Evolutionary conservation across 129 eudicot species (phyloP), one percentile per base, ranked within the genome.

Genomic region (Pulicaria dysenterica): DNA sequence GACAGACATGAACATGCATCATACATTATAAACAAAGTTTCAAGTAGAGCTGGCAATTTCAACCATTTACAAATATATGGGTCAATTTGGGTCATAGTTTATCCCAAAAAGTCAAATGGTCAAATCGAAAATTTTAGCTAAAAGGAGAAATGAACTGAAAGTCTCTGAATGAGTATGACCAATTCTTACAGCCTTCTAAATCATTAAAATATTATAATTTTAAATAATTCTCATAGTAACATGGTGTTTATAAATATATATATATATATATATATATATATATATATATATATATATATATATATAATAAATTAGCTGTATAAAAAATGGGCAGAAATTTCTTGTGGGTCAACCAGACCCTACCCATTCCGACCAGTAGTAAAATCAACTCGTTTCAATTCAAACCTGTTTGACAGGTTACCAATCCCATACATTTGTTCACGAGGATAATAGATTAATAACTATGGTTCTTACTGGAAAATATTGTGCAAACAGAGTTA

Each of bases 401-500:
- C 42, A 65, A 45, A 41, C 64, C 11, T 58, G 39, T 31, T 34
- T 58, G 9, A 58, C 16, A 7, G 7, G 43, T 12, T 2, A 31
- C 64, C 34, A 7, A 9, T 8, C 14, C 11, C 14, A 5, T 24
- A 4, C 39, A 51, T 15, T 51, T 55, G 51, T 19, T 36, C 41
- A 24, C 31, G 2, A 24, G 31, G 31, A 24, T 24, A 24, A 0
- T 24, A 24, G 2, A 24, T 24, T 24, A 24, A 24, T 24, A 24
- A 24, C 31, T 24, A 24, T 24, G 31, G 31, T 24, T 24, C 31
- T 0, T 24, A 24, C 31, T 24, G 1, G 31, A 24, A 24, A 24
- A 24, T 24, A 24, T 24, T 24, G 31, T 13, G 9, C 24, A 78
- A 57, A 73, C 16, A 48, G 36, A 58, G 37, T 56, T 82, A 94